A percentile compares a stretch with the other conserved stretches of the same genome.
Conservation (phyloP, 495 filamentous ascomycete genomes). For the Aspergillus egyptiacus region DNA sequence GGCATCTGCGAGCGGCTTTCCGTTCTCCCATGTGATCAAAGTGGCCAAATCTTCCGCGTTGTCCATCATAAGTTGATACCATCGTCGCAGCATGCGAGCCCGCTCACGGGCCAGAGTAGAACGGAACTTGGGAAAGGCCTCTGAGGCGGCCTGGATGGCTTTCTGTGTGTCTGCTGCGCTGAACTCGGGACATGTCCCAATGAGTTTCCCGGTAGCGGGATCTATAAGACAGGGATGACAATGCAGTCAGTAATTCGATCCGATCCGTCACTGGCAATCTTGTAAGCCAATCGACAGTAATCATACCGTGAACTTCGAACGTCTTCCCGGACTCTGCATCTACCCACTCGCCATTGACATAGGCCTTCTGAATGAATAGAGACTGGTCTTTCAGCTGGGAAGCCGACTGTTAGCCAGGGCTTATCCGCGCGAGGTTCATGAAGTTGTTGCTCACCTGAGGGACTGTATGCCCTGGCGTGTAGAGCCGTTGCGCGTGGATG, state of each 20-base stretch:
- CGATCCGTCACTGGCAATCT: not conserved
- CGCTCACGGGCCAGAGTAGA: slow-evolving; percentile 72
- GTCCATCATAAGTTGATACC: slow-evolving; percentile 85
- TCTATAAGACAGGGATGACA: slow-evolving; percentile 43
- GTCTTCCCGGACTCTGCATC: slow-evolving; percentile 68
- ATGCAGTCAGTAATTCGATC: not conserved
- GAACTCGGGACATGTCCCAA: slow-evolving; percentile 82
- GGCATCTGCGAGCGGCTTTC: slow-evolving; percentile 66
- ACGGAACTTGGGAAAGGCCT: slow-evolving; percentile 71
- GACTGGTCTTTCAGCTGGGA: slow-evolving; percentile 72
- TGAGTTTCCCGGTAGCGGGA: slow-evolving; percentile 70
- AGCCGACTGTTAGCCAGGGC: slow-evolving; percentile 1
- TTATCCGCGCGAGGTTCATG: not conserved
- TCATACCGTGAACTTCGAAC: slow-evolving; percentile 67
- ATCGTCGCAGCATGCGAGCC: slow-evolving; percentile 74
- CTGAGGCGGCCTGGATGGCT: slow-evolving; percentile 70
- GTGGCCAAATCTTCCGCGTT: slow-evolving; percentile 84
- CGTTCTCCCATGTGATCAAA: slow-evolving; percentile 81
- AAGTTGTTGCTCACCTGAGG: slow-evolving; percentile 30
- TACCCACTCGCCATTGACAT: slow-evolving; percentile 84
- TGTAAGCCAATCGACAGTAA: not conserved
- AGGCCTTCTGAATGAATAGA: slow-evolving; percentile 74
- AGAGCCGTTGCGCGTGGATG: slow-evolving; percentile 32
- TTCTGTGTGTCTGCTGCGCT: slow-evolving; percentile 63
- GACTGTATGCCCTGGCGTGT: slow-evolving; percentile 38